A percentile compares a stretch with the other conserved stretches of the same genome.
These are phyloP conservation scores for Trichosporon inkin DNA, from an alignment of 1,284 basidiomycete genomes.

Conservation along the genomic window DNA sequence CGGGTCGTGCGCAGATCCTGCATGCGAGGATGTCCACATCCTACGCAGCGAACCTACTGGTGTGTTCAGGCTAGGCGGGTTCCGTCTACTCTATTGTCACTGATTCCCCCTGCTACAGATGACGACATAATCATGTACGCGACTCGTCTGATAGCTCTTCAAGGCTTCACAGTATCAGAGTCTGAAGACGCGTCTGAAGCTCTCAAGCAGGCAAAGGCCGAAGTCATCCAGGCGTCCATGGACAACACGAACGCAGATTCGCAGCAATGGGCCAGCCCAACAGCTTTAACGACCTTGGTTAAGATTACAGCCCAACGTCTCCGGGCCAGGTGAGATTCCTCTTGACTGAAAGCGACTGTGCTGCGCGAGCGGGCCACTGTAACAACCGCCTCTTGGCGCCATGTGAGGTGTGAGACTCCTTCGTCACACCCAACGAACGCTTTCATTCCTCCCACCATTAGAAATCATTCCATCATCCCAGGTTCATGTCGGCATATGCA, in stretches of 20 bases:
- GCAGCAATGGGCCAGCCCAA: not conserved
- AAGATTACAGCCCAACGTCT: slow-evolving; percentile 9
- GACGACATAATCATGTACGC: slow-evolving; percentile 38
- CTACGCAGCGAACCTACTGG: slow-evolving; percentile 31
- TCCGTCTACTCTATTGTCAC: slow-evolving; percentile 14
- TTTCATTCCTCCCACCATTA: too few species aligned
- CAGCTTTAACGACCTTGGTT: not conserved
- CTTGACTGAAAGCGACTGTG: not conserved
- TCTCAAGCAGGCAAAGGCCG: slow-evolving; percentile 13
- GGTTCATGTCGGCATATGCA: too few species aligned
- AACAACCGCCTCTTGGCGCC: too few species aligned
- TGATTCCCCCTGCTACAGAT: slow-evolving; percentile 23
- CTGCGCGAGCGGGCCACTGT: not conserved
- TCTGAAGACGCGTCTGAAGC: slow-evolving; percentile 7
- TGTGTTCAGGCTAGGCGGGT: slow-evolving; percentile 21
- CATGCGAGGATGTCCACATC: slow-evolving; percentile 37
- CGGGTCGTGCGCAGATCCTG: slow-evolving; percentile 38
- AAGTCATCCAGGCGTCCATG: not conserved
- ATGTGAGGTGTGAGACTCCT: too few species aligned
- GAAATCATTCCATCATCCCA: too few species aligned
- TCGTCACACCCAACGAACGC: too few species aligned
- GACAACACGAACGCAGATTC: not conserved
- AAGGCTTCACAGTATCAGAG: not conserved
- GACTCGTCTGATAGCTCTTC: slow-evolving; percentile 11
- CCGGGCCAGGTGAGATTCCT: slow-evolving; percentile 15